These are phyloP conservation scores for Geotrichum restrictum DNA, from an alignment of 1,139 yeast species.

Conservation along the genomic window DNA sequence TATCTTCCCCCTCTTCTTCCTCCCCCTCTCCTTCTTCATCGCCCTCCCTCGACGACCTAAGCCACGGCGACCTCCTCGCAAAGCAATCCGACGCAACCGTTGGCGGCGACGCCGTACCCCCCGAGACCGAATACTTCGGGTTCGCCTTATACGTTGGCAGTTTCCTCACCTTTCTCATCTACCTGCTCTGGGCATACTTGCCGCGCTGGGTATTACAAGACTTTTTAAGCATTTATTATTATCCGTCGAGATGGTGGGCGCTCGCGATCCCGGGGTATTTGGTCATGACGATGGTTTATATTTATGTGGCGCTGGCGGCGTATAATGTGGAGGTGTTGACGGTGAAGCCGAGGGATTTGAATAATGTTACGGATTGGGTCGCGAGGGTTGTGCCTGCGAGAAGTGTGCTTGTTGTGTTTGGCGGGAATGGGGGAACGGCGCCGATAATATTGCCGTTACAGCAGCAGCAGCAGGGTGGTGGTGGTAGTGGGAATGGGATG, in stretches of 20 bases:
- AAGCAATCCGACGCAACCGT: conserved; percentile 73
- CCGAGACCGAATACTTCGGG: conserved; percentile 76
- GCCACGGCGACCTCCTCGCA: conserved; percentile 39
- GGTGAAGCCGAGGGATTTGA: conserved; percentile 51
- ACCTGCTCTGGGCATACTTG: conserved; percentile 65
- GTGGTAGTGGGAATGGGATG: neutral
- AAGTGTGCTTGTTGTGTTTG: too few relatives aligned
- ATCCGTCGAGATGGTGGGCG: conserved; percentile 88
- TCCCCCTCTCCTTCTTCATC: neutral
- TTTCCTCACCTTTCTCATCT: conserved; percentile 48
- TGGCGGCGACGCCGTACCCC: conserved; percentile 56
- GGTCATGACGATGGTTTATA: conserved; percentile 64
- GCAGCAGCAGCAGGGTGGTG: too few relatives aligned
- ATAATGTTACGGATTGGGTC: conserved; percentile 65
- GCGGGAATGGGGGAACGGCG: too few relatives aligned
- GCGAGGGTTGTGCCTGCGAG: conserved; percentile 48
- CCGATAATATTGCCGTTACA: too few relatives aligned
- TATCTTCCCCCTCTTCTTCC: neutral
- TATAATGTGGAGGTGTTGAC: conserved; percentile 76
- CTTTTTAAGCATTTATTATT: conserved; percentile 58
- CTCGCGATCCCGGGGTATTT: conserved; percentile 67
- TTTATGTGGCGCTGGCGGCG: conserved; percentile 62
- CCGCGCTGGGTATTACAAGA: conserved; percentile 54
- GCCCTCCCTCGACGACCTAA: neutral
- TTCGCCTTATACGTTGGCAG: conserved; percentile 70